A percentile compares a stretch with the other conserved stretches of the same genome.
phyloP scores from a whole-genome alignment of 169 alveolate genomes.

The Cryptosporidium ryanae region DNA sequence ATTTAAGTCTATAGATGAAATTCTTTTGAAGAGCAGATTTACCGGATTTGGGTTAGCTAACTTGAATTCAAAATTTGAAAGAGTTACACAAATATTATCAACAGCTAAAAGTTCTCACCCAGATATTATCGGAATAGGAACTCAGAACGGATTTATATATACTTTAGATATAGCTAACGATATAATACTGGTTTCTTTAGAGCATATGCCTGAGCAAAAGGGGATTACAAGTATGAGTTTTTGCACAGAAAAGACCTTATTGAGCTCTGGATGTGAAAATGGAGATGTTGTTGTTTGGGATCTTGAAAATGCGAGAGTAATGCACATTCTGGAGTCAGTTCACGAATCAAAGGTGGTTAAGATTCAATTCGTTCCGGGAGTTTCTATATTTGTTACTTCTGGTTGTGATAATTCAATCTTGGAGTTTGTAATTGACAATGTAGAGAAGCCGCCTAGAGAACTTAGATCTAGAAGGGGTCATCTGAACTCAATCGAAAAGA shows the following conservation, averaged over 20 bases:
- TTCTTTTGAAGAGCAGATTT: background rate
- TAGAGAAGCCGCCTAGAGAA: conserved; percentile 76
- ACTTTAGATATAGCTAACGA: conserved; percentile 65
- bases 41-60: background rate
- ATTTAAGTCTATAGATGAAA: conserved; percentile 35
- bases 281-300: conserved; percentile 72
- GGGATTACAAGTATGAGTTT: conserved; percentile 49
- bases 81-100: background rate
- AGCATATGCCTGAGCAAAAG: conserved; percentile 65
- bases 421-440: conserved; percentile 75
- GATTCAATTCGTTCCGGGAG: conserved; percentile 61
- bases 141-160: conserved; percentile 34
- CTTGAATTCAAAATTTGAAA: background rate
- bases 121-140: conserved; percentile 55
- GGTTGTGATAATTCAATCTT: conserved; percentile 76
- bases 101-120: conserved; percentile 40
- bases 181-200: conserved; percentile 15
- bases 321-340: conserved; percentile 46
- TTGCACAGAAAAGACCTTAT: conserved; percentile 38
- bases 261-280: conserved; percentile 69
- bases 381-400: conserved; percentile 40
- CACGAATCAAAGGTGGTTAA: conserved; percentile 57
- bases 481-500: conserved; percentile 53
- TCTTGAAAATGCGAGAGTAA: conserved; percentile 48
- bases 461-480: conserved; percentile 78